These are phyloP conservation scores for Mycena belliarum DNA, from an alignment of 768 basidiomycete genomes.

Conservation along the genomic window DNA sequence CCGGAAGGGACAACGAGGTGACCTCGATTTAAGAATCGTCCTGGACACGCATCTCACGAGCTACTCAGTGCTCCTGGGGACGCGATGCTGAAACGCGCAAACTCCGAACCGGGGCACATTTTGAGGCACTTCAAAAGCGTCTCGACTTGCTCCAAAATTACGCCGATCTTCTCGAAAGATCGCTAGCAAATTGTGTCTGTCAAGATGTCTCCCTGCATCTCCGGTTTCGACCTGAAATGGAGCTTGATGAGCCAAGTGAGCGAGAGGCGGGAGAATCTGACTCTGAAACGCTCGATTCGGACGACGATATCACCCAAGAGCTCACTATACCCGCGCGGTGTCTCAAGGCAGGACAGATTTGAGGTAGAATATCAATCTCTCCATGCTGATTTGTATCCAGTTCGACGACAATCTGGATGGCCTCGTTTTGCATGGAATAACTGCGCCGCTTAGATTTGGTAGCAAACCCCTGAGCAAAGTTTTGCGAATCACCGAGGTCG, in stretches of 20 bases:
- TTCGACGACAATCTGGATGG: slow-evolving; percentile 13
- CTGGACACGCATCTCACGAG: background rate
- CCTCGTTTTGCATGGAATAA: slow-evolving; percentile 6
- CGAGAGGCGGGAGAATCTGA: slow-evolving; percentile 1
- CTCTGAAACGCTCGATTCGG: slow-evolving; percentile 3
- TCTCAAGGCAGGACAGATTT: slow-evolving; percentile 12
- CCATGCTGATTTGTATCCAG: background rate
- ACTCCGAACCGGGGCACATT: slow-evolving; percentile 16
- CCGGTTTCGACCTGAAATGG: slow-evolving; percentile 8
- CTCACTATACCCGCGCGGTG: slow-evolving; percentile 10
- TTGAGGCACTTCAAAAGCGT: slow-evolving; percentile 19
- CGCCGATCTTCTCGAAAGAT: slow-evolving; percentile 2
- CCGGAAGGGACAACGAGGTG: slow-evolving; percentile 13
- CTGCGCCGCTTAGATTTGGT: slow-evolving; percentile 3
- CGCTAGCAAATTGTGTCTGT: slow-evolving; percentile 13
- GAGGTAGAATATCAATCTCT: background rate
- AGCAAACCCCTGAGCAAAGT: background rate
- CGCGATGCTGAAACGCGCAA: background rate
- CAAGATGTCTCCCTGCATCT: slow-evolving; percentile 14
- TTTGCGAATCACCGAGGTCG: background rate
- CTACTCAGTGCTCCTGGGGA: slow-evolving; percentile 16
- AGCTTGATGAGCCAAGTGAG: background rate
- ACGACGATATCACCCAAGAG: slow-evolving; percentile 18
- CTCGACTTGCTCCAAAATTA: slow-evolving; percentile 12
- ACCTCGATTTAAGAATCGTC: background rate